phyloP scores from a whole-genome alignment of 164 flowering plant species.

The Dillenia turbinata region DNA sequence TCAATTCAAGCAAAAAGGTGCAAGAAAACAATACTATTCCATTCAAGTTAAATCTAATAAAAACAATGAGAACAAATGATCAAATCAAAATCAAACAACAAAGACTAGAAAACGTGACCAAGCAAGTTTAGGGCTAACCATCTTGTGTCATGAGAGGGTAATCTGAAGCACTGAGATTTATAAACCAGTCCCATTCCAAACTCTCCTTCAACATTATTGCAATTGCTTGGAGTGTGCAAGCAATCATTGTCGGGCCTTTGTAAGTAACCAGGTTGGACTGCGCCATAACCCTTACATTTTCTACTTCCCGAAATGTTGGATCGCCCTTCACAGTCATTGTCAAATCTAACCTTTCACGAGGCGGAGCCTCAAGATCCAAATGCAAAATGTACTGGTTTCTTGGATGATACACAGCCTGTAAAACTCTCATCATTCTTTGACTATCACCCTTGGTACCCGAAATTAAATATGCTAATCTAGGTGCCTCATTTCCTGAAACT shows the following conservation, averaged over 20 bases:
- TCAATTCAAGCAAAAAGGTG: no score
- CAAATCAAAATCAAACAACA: neutral
- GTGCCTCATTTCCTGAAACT: slow-evolving; percentile 29
- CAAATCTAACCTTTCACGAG: slow-evolving; percentile 77
- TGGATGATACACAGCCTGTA: slow-evolving; percentile 93
- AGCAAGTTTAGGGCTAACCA: slow-evolving; percentile 46
- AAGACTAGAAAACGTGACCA: neutral
- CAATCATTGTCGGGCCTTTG: slow-evolving; percentile 97
- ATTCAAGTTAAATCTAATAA: no score
- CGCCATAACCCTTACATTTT: slow-evolving; percentile 87
- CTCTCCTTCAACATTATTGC: slow-evolving; percentile 83
- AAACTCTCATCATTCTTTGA: slow-evolving; percentile 80
- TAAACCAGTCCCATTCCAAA: slow-evolving; percentile 92
- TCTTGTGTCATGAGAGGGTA: slow-evolving; percentile 98
- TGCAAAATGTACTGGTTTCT: slow-evolving; percentile 88
- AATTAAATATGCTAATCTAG: slow-evolving; percentile 88
- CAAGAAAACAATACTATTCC: no score
- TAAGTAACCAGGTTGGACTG: slow-evolving; percentile 96
- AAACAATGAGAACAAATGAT: neutral
- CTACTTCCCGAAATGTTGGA: slow-evolving; percentile 62
- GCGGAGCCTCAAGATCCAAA: slow-evolving; percentile 97
- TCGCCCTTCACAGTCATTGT: slow-evolving; percentile 58
- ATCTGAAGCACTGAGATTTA: slow-evolving; percentile 97
- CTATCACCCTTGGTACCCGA: slow-evolving; percentile 96
- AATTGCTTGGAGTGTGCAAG: slow-evolving; percentile 88